A percentile compares a stretch with the other conserved stretches of the same genome.
Evolutionary conservation across 129 eudicot genomes (phyloP).

Genomic region (Calendula officinalis): DNA sequence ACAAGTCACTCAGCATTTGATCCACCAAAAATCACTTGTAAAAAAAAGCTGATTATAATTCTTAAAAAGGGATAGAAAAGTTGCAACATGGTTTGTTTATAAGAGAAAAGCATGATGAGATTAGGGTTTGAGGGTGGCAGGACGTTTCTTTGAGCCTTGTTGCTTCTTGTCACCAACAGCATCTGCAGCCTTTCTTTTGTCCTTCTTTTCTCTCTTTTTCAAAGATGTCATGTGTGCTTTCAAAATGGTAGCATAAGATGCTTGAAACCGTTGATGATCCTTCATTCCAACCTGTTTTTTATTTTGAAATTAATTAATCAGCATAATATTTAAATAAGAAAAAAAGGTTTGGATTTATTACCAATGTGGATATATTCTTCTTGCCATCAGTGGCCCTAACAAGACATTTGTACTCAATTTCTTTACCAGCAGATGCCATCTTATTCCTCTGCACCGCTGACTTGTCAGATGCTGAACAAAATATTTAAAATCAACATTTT

Average conservation of each 20-base stretch:
- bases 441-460: constrained; percentile 66
- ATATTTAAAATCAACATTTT: constrained; percentile 6
- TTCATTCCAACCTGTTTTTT: constrained; percentile 60
- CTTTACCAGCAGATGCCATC: constrained; percentile 51
- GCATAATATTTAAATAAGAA: not conserved
- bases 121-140: constrained; percentile 37
- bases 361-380: constrained; percentile 81
- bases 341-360: constrained; percentile 24
- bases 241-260: constrained; percentile 79
- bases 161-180: constrained; percentile 44
- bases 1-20: too few species aligned
- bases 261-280: constrained; percentile 97
- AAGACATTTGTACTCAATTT: constrained; percentile 73
- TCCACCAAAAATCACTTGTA: not conserved
- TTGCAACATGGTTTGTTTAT: constrained; percentile 10
- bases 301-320: not conserved
- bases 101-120: constrained; percentile 13
- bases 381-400: constrained; percentile 93
- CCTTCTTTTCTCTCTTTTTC: constrained; percentile 92
- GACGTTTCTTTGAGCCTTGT: constrained; percentile 43
- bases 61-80: constrained; percentile 11
- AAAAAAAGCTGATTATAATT: constrained; percentile 1
- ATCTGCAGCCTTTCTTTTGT: constrained; percentile 71
- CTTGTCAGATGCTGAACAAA: constrained; percentile 68
- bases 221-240: constrained; percentile 89